phyloP scores from a whole-genome alignment of 768 basidiomycete species.

The Boletellus ananas region DNA sequence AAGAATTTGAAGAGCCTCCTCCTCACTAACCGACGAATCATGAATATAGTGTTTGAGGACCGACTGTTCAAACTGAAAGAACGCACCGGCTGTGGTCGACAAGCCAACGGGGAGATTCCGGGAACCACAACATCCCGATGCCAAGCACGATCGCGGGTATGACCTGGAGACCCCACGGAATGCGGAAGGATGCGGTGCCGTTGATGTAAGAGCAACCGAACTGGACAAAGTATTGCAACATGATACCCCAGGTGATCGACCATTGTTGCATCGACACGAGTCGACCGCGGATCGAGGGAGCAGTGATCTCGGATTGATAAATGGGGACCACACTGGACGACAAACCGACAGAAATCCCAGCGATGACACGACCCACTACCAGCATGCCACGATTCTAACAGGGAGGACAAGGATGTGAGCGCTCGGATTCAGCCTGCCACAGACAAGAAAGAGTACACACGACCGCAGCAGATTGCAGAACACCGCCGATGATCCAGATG shows the following conservation, averaged over 20 bases:
- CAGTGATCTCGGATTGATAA: constrained; percentile 74
- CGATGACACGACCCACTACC: constrained; percentile 64
- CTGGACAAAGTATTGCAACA: constrained; percentile 72
- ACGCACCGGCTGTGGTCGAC: constrained; percentile 54
- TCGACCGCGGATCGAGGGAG: constrained; percentile 67
- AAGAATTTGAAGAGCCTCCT: constrained; percentile 66
- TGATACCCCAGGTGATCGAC: constrained; percentile 77
- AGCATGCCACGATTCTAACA: constrained; percentile 69
- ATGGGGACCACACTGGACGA: constrained; percentile 66
- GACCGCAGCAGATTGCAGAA: constrained; percentile 62
- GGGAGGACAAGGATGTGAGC: not conserved
- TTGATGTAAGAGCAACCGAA: constrained; percentile 69
- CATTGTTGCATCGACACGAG: constrained; percentile 78
- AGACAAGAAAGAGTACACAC: constrained; percentile 24
- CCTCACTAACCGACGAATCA: constrained; percentile 21
- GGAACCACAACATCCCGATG: constrained; percentile 64
- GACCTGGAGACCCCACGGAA: constrained; percentile 78
- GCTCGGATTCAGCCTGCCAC: not conserved
- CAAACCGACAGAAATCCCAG: constrained; percentile 65
- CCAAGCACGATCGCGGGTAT: constrained; percentile 72
- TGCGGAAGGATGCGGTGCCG: constrained; percentile 69
- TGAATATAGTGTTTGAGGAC: not conserved
- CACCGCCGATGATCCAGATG: constrained; percentile 70
- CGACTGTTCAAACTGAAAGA: not conserved
- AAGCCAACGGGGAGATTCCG: constrained; percentile 70